Evolutionary conservation across 2,329 filamentous ascomycete genomes (phyloP).

Genomic region (Parastagonospora nodorum): DNA sequence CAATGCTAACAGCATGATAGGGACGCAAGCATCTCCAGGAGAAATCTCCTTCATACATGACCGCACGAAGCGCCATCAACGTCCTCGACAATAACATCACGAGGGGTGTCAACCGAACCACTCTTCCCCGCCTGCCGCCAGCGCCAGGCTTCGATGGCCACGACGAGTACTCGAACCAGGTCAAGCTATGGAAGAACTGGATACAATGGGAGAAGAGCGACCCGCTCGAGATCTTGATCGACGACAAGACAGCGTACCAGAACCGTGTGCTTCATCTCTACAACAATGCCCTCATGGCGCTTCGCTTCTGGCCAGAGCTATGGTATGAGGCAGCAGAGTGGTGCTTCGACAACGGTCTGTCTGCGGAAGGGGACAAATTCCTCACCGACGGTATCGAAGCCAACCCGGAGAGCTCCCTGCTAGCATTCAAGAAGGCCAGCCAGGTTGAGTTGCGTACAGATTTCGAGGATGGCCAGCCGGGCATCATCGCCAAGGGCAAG

Average conservation of each 20-base stretch:
- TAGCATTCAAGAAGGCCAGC: slow-evolving; percentile 89
- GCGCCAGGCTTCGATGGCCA: slow-evolving; percentile 85
- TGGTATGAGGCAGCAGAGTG: slow-evolving; percentile 96
- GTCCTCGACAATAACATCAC: slow-evolving; percentile 92
- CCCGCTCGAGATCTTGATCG: slow-evolving; percentile 80
- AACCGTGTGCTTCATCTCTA: slow-evolving; percentile 86
- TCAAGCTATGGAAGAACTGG: slow-evolving; percentile 91
- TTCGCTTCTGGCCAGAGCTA: slow-evolving; percentile 93
- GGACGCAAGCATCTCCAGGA: slow-evolving; percentile 95
- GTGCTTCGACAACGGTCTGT: slow-evolving; percentile 79
- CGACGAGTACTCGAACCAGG: slow-evolving; percentile 80
- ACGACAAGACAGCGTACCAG: slow-evolving; percentile 76
- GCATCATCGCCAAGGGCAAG: slow-evolving; percentile 66
- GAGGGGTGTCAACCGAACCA: slow-evolving; percentile 74
- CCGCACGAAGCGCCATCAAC: slow-evolving; percentile 86
- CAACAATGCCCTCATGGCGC: slow-evolving; percentile 89
- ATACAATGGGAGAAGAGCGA: slow-evolving; percentile 95
- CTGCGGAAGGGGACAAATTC: slow-evolving; percentile 76
- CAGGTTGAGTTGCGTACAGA: slow-evolving; percentile 79
- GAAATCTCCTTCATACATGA: slow-evolving; percentile 92
- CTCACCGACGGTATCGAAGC: slow-evolving; percentile 81
- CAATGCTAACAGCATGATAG: slow-evolving; percentile 52
- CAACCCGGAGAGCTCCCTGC: slow-evolving; percentile 90
- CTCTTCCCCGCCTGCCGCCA: slow-evolving; percentile 80
- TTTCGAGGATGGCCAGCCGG: slow-evolving; percentile 75